Evolutionary conservation across 1,284 basidiomycete genomes (phyloP).

Genomic region (Sphaerobolus stellatus): DNA sequence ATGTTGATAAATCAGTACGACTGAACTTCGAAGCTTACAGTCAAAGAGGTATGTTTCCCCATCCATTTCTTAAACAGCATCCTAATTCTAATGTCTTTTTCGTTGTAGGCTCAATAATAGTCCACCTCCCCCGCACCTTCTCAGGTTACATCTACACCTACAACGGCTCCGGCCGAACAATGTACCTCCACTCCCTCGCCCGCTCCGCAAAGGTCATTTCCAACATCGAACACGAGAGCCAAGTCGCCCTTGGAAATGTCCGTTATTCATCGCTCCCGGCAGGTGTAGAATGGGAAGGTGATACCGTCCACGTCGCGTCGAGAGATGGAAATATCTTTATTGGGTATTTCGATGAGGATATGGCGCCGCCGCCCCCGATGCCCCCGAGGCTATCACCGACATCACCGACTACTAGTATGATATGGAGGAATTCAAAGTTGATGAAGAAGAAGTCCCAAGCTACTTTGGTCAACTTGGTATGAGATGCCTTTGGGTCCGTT

Average conservation of each 20-base stretch:
- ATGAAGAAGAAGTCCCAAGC: no score
- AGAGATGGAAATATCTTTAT: slow-evolving; percentile 3
- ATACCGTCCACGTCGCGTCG: slow-evolving; percentile 8
- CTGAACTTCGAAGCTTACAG: slow-evolving; percentile 9
- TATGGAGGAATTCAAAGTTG: no score
- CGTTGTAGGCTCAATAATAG: neutral
- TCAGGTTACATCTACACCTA: slow-evolving; percentile 12
- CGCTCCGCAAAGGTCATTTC: slow-evolving; percentile 1
- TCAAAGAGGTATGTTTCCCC: slow-evolving; percentile 1
- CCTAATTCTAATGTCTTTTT: neutral
- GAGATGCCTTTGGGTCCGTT: no score
- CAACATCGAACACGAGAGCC: slow-evolving; percentile 1
- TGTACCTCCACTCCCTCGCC: neutral
- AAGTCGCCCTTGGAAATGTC: neutral
- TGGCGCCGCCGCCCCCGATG: no score
- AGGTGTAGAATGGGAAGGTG: slow-evolving; percentile 2
- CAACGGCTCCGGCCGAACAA: slow-evolving; percentile 1
- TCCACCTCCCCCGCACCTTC: slow-evolving; percentile 10
- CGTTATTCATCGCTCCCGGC: neutral
- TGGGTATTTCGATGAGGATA: slow-evolving; percentile 8
- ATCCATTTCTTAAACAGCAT: neutral
- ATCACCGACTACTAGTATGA: no score
- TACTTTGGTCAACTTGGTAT: no score
- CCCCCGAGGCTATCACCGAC: no score
- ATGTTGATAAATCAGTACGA: neutral